Percentiles rank a stretch among this genome's conserved stretches.
phyloP scores from a whole-genome alignment of 2,329 filamentous ascomycete species.

The Penicillium sp. region DNA sequence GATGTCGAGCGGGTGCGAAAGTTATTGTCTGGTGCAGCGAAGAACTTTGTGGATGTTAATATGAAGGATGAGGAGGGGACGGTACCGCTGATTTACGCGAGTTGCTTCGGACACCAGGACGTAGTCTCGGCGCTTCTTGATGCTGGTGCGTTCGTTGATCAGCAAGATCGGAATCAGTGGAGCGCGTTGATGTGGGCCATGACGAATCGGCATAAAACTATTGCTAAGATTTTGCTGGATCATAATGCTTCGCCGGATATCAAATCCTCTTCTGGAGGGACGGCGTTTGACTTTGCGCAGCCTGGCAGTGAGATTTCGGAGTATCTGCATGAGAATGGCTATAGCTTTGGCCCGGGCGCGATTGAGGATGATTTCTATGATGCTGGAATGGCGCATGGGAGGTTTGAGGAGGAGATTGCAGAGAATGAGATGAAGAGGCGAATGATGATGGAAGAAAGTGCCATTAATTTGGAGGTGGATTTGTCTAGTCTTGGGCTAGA shows the following conservation, averaged over 20 bases:
- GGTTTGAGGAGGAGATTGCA: conserved; percentile 95
- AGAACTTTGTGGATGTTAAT: conserved; percentile 78
- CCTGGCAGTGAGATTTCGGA: conserved; percentile 96
- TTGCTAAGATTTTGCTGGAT: conserved; percentile 88
- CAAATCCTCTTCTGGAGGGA: conserved; percentile 89
- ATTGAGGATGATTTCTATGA: conserved; percentile 84
- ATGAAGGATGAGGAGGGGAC: conserved; percentile 91
- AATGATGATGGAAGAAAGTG: conserved; percentile 98
- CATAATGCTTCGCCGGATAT: conserved; percentile 94
- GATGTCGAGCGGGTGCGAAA: conserved; percentile 78
- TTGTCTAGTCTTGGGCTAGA: conserved; percentile 93
- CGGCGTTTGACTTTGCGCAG: conserved; percentile 91
- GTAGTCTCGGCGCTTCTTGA: conserved; percentile 83
- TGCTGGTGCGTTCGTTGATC: conserved; percentile 84
- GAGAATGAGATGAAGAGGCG: conserved; percentile 92
- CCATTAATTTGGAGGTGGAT: conserved; percentile 93
- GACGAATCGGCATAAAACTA: conserved; percentile 96
- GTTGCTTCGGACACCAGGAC: conserved; percentile 93
- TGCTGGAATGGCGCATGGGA: conserved; percentile 85
- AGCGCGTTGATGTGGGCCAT: conserved; percentile 99
- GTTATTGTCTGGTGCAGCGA: conserved; percentile 73
- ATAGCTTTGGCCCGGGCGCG: conserved; percentile 54
- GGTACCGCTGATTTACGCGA: conserved; percentile 94
- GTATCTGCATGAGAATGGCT: conserved; percentile 92
- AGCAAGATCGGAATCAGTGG: conserved; percentile 95